Conservation (phyloP, 129 eudicot species). For the Escallonia herrerae region DNA sequence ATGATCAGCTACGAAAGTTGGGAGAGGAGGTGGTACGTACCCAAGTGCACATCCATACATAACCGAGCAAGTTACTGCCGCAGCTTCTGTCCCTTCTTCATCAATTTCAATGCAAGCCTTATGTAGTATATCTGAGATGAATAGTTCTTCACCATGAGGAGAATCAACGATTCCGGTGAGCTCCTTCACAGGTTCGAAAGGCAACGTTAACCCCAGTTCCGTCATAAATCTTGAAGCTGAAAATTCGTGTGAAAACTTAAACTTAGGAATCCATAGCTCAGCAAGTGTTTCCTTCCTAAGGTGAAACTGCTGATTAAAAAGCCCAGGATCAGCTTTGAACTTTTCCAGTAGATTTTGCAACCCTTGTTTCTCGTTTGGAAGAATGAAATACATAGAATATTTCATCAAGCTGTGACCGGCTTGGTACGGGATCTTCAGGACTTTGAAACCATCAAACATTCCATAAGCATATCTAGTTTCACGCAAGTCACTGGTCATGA, state of each 20-base stretch:
- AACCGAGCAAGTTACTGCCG: not conserved
- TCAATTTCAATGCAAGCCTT: not conserved
- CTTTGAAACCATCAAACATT: constrained; percentile 8
- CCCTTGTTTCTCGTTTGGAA: constrained; percentile 22
- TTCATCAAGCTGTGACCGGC: not conserved
- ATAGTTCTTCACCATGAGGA: not conserved
- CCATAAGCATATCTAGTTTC: not conserved
- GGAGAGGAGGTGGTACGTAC: not conserved
- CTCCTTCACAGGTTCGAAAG: constrained; percentile 4
- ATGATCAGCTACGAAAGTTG: not conserved
- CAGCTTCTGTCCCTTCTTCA: constrained; percentile 1
- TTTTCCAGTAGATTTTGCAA: constrained; percentile 1
- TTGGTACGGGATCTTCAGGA: constrained; percentile 11
- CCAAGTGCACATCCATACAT: not conserved
- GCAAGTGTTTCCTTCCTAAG: not conserved
- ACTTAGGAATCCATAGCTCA: constrained; percentile 17
- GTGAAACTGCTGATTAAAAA: constrained; percentile 15
- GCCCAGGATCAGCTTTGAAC: not conserved
- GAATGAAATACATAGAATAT: constrained; percentile 21
- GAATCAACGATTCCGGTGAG: not conserved
- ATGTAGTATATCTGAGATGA: not conserved
- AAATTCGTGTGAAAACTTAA: constrained; percentile 22
- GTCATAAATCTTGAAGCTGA: constrained; percentile 8
- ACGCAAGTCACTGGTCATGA: constrained; percentile 14
- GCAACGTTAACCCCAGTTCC: constrained; percentile 18